Base-by-base conservation (phyloP, 108 stramenopile species). In the Fragilaria radians region DNA sequence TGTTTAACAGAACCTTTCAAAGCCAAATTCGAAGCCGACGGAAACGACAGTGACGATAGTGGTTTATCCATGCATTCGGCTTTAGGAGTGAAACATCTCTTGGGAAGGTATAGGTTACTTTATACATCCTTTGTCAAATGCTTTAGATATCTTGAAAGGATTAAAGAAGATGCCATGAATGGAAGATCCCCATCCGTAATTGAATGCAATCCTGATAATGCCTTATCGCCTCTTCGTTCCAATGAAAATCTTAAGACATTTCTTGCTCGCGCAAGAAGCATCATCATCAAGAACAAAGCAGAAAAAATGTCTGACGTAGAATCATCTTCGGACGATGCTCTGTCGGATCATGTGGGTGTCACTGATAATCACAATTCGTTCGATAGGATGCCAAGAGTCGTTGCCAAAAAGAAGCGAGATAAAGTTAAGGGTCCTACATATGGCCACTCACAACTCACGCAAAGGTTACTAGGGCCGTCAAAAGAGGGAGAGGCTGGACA, bases 1-100 rank as follows among this genome's bases (percentile, higher is more conserved):
- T 92, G 90, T 68, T 66, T 82, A 3, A 67, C 74, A 23, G 77
- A 82, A 46, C 90, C 90, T 5, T 92, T 92, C 72, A 82, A 82
- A 65, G 86, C 86, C 22, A 78, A 79, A n/a, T 65, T 88, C n/a
- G 55, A 62, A 2, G 23, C 23, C 17, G 57, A 63, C n/a, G 61
- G 33, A 1, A 27, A 22, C 25, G 57, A 48, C 3, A 62, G 63
- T 48, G 66, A 57, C 25, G 66, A 67, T 30, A 60, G 28, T 27
- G 54, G 59, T 14, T 64, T 64, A 21, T 70, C 74, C 11, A 36
- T 72, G 5, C 65, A 62, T 55, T 65, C 63, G 28, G 66, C 65
- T 48, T 23, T 72, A 1, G 63, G 76, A 25, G 50, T 71, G 34
- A 66, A 63, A 42, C 74, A 75, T 51, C 46, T 72, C 3, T 73